Conservation (phyloP, 257 asterid genomes). For the Ballota nigra region DNA sequence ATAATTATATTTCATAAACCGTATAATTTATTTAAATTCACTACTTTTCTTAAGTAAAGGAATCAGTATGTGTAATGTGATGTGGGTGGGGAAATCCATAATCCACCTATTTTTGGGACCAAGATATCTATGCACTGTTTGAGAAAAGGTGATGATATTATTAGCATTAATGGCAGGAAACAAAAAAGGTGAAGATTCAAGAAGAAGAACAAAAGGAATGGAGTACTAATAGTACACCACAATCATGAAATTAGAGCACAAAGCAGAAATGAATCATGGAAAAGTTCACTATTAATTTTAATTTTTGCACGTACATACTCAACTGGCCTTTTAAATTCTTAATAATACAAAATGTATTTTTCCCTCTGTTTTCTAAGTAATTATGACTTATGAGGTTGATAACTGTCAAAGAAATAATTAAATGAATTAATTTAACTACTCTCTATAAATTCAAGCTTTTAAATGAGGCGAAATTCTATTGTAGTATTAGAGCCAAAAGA, state of each 20-base stretch:
- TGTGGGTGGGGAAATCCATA: slow-evolving; percentile 35
- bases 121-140: slow-evolving; percentile 42
- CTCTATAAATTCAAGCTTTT: too few species aligned
- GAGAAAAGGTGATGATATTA: slow-evolving; percentile 35
- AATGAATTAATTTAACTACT: too few species aligned
- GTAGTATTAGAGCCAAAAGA: too few species aligned
- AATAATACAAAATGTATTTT: neutral
- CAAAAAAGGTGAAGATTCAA: slow-evolving; percentile 27
- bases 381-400: too few species aligned
- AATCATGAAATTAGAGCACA: slow-evolving; percentile 25
- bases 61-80: neutral
- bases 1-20: neutral
- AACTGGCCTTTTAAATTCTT: neutral
- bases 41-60: neutral
- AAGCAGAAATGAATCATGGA: slow-evolving; percentile 5
- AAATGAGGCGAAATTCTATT: too few species aligned
- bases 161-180: slow-evolving; percentile 5
- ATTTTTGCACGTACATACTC: slow-evolving; percentile 7
- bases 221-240: neutral
- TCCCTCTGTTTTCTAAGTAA: too few species aligned
- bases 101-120: slow-evolving; percentile 32
- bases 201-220: slow-evolving; percentile 27
- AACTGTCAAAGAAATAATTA: too few species aligned
- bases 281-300: neutral
- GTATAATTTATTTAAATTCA: neutral